Conservation (phyloP, 495 filamentous ascomycete species). For the Viridothelium virens region DNA sequence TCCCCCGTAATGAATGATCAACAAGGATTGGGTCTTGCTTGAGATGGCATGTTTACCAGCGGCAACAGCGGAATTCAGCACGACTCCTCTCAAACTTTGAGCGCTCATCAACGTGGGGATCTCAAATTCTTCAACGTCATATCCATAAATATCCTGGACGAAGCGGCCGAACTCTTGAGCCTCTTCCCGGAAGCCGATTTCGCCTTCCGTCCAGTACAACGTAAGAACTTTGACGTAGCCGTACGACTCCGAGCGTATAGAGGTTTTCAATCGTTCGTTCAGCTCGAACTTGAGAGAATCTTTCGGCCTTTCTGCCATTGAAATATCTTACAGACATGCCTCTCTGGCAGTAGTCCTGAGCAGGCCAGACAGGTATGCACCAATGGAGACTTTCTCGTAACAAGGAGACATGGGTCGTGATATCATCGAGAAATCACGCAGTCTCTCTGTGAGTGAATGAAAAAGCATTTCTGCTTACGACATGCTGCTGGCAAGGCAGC, state of each 20-base stretch:
- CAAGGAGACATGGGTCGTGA: background rate
- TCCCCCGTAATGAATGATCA: constrained; percentile 1
- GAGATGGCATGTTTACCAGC: background rate
- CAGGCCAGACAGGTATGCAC: background rate
- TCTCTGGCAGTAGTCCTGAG: background rate
- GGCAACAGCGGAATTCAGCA: background rate
- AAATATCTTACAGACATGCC: background rate
- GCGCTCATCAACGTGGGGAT: background rate
- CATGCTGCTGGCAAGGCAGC: background rate
- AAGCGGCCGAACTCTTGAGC: background rate
- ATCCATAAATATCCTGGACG: background rate
- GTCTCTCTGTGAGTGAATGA: background rate
- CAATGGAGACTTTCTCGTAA: background rate
- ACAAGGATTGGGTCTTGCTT: background rate
- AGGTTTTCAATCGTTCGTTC: background rate
- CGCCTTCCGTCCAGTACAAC: background rate
- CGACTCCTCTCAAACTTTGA: background rate
- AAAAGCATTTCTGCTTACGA: background rate
- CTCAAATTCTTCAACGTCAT: background rate
- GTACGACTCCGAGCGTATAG: background rate
- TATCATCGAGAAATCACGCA: background rate
- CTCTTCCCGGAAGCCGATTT: background rate
- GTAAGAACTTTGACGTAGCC: background rate
- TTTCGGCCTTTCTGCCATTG: background rate
- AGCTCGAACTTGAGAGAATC: background rate